These are phyloP conservation scores for Ceratorhiza oryzae-sativae DNA, from an alignment of 1,284 basidiomycete genomes.

Conservation along the genomic window DNA sequence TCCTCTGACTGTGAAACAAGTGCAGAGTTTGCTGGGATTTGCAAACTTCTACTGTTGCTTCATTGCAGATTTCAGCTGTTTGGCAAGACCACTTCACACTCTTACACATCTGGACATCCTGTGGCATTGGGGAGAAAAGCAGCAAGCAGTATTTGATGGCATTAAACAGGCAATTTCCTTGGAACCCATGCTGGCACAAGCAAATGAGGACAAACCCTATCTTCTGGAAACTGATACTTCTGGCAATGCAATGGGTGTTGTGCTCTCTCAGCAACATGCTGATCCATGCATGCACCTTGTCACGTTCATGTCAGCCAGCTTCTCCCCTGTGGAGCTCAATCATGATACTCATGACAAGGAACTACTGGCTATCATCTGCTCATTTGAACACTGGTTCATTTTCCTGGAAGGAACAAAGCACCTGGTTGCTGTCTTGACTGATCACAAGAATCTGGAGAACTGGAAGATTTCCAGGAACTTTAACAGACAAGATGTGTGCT, in stretches of 20 bases:
- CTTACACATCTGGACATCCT: conserved; percentile 43
- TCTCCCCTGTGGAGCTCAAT: conserved; percentile 48
- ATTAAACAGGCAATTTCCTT: conserved; percentile 42
- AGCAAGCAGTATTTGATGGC: conserved; percentile 45
- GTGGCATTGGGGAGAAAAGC: conserved; percentile 41
- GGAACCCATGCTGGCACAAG: conserved; percentile 11
- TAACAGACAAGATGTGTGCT: conserved; percentile 46
- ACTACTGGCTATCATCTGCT: conserved; percentile 44
- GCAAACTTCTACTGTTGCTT: conserved; percentile 50
- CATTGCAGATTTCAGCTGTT: conserved; percentile 46
- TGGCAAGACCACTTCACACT: conserved; percentile 45
- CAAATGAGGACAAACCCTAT: conserved; percentile 7
- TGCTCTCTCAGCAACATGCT: neutral
- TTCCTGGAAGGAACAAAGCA: conserved; percentile 45
- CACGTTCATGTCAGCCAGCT: neutral
- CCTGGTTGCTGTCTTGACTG: conserved; percentile 43
- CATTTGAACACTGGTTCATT: conserved; percentile 45
- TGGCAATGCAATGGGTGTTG: neutral
- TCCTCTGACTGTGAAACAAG: conserved; percentile 45
- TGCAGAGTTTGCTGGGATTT: conserved; percentile 50
- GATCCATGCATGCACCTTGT: conserved; percentile 19
- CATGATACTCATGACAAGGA: conserved; percentile 52
- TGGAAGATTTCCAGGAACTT: conserved; percentile 43
- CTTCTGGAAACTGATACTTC: conserved; percentile 30
- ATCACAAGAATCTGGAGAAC: conserved; percentile 47